A percentile compares a stretch with the other conserved stretches of the same genome.
Conservation (phyloP, 108 stramenopile genomes). For the Conticribra weissflogii region DNA sequence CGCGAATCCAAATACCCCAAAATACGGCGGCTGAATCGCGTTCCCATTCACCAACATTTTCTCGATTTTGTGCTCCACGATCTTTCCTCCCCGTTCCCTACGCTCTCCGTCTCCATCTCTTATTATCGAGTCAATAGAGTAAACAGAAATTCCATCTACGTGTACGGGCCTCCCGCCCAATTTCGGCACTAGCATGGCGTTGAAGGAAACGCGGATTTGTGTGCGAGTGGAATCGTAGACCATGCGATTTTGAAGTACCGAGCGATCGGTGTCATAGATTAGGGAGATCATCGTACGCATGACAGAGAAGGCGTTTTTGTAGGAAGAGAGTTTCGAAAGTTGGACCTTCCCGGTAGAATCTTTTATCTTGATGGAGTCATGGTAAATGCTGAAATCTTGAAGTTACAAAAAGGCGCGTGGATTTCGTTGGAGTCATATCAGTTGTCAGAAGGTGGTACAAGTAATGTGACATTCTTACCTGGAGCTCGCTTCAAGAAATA, state of each 20-base stretch:
- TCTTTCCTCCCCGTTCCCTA: constrained; percentile 57
- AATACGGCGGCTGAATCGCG: constrained; percentile 70
- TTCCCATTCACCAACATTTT: constrained; percentile 74
- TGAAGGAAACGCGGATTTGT: constrained; percentile 78
- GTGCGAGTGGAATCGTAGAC: constrained; percentile 78
- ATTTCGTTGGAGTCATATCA: neutral
- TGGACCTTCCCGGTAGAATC: constrained; percentile 68
- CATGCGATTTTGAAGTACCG: constrained; percentile 72
- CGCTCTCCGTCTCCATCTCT: constrained; percentile 4
- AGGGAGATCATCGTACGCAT: constrained; percentile 61
- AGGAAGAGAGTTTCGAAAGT: constrained; percentile 64
- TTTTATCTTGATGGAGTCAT: constrained; percentile 57
- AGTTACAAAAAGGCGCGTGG: too few species aligned
- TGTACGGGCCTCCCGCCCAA: constrained; percentile 60
- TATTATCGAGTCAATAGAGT: constrained; percentile 57
- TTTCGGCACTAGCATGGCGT: constrained; percentile 72
- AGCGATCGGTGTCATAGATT: constrained; percentile 57
- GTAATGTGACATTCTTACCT: constrained; percentile 47
- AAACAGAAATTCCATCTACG: constrained; percentile 79
- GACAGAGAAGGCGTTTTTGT: constrained; percentile 62
- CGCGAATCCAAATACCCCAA: constrained; percentile 21
- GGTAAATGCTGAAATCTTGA: constrained; percentile 84
- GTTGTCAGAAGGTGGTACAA: neutral
- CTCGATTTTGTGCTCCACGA: constrained; percentile 78
- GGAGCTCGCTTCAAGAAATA: constrained; percentile 64